Evolutionary conservation across 2,329 filamentous ascomycete genomes (phyloP).

Genomic region (Coleophoma cylindrospora): DNA sequence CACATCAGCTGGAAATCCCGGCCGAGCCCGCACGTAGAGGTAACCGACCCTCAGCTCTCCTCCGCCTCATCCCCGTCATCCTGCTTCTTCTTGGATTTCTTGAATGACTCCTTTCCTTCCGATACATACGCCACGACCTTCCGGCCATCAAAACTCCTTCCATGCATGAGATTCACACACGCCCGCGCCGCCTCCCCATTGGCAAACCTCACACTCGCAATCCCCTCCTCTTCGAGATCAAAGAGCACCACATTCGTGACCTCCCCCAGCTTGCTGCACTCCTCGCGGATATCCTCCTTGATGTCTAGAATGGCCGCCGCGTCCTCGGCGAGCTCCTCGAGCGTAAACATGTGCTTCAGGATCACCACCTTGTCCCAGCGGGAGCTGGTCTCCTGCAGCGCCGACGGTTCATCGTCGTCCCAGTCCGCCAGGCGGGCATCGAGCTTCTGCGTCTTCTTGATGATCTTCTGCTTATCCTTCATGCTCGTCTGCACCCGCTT

Average conservation of each 20-base stretch:
- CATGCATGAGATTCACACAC: constrained; percentile 73
- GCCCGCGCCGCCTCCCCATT: constrained; percentile 64
- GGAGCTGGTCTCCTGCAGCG: constrained; percentile 48
- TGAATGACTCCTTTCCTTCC: constrained; percentile 67
- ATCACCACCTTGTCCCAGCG: constrained; percentile 79
- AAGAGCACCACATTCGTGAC: constrained; percentile 91
- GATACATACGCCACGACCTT: constrained; percentile 67
- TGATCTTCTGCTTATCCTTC: constrained; percentile 82
- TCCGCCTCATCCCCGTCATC: constrained; percentile 12
- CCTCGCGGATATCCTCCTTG: constrained; percentile 88
- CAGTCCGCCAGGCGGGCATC: constrained; percentile 91
- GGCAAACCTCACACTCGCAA: constrained; percentile 80
- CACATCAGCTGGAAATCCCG: no score
- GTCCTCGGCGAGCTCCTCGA: constrained; percentile 80
- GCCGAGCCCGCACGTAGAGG: no score
- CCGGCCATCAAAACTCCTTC: constrained; percentile 71
- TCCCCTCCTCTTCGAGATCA: constrained; percentile 78
- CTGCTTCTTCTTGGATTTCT: constrained; percentile 57
- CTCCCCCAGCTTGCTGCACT: constrained; percentile 78
- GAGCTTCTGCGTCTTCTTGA: constrained; percentile 84
- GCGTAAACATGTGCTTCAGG: constrained; percentile 88
- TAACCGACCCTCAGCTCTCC: not conserved
- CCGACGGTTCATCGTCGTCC: constrained; percentile 78
- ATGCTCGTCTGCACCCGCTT: constrained; percentile 45
- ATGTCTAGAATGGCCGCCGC: constrained; percentile 80